phyloP scores from a whole-genome alignment of 2,329 filamentous ascomycete genomes.

The Microascus cirrosus region DNA sequence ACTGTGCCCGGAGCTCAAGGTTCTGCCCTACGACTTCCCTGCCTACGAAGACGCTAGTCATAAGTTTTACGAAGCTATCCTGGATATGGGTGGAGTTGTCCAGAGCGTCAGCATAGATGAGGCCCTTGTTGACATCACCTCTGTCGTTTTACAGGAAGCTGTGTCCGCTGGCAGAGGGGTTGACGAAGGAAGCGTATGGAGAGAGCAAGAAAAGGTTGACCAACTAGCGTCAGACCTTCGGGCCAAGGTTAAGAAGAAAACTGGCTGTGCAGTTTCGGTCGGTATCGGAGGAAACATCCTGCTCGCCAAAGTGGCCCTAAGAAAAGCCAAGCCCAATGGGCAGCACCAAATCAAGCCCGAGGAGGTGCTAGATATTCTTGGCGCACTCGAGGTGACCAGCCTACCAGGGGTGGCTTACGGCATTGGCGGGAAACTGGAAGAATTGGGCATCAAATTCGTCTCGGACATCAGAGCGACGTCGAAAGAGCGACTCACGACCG shows the following conservation, averaged over 20 bases:
- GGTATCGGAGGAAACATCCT: slow-evolving; percentile 88
- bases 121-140: slow-evolving; percentile 75
- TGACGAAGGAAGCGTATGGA: slow-evolving; percentile 58
- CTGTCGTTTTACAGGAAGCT: slow-evolving; percentile 51
- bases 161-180: slow-evolving; percentile 53
- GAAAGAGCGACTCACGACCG: slow-evolving; percentile 61
- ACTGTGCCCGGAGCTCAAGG: slow-evolving; percentile 73
- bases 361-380: slow-evolving; percentile 65
- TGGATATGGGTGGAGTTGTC: slow-evolving; percentile 69
- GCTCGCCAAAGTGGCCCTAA: slow-evolving; percentile 79
- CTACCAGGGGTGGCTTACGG: slow-evolving; percentile 90
- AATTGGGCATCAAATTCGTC: slow-evolving; percentile 71
- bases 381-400: slow-evolving; percentile 64
- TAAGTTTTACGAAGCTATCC: slow-evolving; percentile 75
- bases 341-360: slow-evolving; percentile 83
- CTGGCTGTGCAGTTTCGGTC: slow-evolving; percentile 80
- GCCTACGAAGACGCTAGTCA: slow-evolving; percentile 88
- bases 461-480: slow-evolving; percentile 70
- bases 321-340: slow-evolving; percentile 88
- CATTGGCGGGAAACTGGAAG: slow-evolving; percentile 77
- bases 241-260: slow-evolving; percentile 58
- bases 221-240: slow-evolving; percentile 50
- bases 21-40: slow-evolving; percentile 91
- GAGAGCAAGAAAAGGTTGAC: slow-evolving; percentile 71
- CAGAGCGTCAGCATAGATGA: slow-evolving; percentile 98